These are phyloP conservation scores for Teunomyces kruisii DNA, from an alignment of 805 yeast genomes.

Conservation along the genomic window DNA sequence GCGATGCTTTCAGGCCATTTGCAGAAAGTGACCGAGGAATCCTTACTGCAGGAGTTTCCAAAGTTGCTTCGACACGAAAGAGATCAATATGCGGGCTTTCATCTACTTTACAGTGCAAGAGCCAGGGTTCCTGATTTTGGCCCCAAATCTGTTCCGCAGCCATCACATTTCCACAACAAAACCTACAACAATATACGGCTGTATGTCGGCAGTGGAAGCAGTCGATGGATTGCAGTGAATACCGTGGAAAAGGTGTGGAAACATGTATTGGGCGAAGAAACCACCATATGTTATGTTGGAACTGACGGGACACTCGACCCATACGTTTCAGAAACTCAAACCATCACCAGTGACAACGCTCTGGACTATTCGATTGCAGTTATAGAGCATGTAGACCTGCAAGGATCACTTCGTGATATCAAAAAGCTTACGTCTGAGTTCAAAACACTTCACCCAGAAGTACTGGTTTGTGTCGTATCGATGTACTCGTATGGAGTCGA, in stretches of 20 bases:
- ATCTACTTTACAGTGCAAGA: background rate
- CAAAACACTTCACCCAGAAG: background rate
- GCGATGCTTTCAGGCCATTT: slow-evolving; percentile 19
- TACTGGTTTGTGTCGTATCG: slow-evolving; percentile 8
- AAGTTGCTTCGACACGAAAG: slow-evolving; percentile 14
- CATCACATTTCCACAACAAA: background rate
- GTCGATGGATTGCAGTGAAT: background rate
- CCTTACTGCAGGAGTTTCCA: slow-evolving; percentile 17
- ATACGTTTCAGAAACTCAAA: background rate
- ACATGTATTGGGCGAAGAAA: background rate
- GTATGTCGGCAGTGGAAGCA: background rate
- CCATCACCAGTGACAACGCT: background rate
- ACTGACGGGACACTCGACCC: background rate
- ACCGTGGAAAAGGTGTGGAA: background rate
- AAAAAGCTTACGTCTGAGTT: background rate
- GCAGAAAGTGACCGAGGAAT: slow-evolving; percentile 2
- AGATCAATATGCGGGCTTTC: slow-evolving; percentile 9
- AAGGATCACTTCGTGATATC: slow-evolving; percentile 1
- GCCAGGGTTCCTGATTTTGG: background rate
- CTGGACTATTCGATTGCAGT: background rate
- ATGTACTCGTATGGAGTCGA: slow-evolving; percentile 12
- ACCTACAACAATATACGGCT: background rate
- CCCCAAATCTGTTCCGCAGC: background rate
- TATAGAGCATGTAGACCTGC: background rate
- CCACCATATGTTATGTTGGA: background rate